Conservation (phyloP, 257 asterid genomes). For the Marsdenia floribunda region DNA sequence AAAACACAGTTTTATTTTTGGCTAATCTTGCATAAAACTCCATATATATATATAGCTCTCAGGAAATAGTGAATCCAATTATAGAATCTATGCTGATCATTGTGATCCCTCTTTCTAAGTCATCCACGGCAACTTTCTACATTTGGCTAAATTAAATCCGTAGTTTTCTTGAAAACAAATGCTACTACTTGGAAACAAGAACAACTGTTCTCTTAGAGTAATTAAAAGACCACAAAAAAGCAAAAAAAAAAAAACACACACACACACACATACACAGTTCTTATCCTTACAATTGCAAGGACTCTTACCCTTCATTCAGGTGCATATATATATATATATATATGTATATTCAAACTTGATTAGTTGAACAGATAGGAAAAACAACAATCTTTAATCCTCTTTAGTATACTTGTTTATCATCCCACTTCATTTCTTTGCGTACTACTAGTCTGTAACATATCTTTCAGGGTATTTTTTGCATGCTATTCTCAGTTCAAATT, state of each 20-base stretch:
- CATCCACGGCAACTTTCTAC: background rate
- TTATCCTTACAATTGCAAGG: background rate
- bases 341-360: background rate
- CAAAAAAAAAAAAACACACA: no score
- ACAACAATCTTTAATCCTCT: background rate
- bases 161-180: background rate
- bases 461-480: conserved; percentile 2
- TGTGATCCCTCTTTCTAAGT: no score
- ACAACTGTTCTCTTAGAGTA: no score
- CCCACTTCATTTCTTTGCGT: background rate
- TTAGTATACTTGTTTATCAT: background rate
- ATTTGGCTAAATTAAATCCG: background rate
- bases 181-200: background rate
- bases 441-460: no score
- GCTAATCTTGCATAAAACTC: background rate
- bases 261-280: background rate
- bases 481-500: background rate
- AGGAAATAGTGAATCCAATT: background rate
- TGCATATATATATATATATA: background rate
- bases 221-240: no score
- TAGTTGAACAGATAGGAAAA: background rate
- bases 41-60: background rate
- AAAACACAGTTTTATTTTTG: background rate
- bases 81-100: no score
- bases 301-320: background rate